Conservation (phyloP, 2,329 filamentous ascomycete species). For the Leptodontidium sp. region DNA sequence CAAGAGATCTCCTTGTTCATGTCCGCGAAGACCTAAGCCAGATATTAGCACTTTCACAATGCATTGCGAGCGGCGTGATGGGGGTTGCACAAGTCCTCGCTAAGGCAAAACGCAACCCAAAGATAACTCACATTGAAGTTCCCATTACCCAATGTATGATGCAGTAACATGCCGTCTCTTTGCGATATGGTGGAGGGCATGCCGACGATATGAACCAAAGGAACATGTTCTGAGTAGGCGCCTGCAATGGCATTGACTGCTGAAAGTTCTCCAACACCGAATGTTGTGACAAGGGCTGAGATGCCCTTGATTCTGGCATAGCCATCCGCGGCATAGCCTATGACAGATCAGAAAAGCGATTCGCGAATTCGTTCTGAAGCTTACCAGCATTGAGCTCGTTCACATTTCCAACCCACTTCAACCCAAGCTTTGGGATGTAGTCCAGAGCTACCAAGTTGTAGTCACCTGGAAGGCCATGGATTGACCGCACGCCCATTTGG, state of each 20-base stretch:
- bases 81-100: not conserved
- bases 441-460: slow-evolving; percentile 76
- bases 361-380: slow-evolving; percentile 32
- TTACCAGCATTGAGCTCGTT: slow-evolving; percentile 78
- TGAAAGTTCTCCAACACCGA: slow-evolving; percentile 78
- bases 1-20: slow-evolving; percentile 80
- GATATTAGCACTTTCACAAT: not conserved
- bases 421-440: slow-evolving; percentile 64
- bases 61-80: not conserved
- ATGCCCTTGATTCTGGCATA: slow-evolving; percentile 79
- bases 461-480: slow-evolving; percentile 76
- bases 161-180: slow-evolving; percentile 58
- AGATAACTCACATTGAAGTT: slow-evolving; percentile 70
- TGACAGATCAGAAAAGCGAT: slow-evolving; percentile 7
- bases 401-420: slow-evolving; percentile 73
- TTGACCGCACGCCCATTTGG: slow-evolving; percentile 69
- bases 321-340: slow-evolving; percentile 81
- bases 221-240: slow-evolving; percentile 76
- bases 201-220: slow-evolving; percentile 71
- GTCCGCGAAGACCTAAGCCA: slow-evolving; percentile 67
- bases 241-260: slow-evolving; percentile 78
- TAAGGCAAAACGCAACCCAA: not conserved
- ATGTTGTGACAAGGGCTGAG: slow-evolving; percentile 75
- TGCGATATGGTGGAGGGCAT: slow-evolving; percentile 58
- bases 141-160: slow-evolving; percentile 79